These are phyloP conservation scores for Penicillium coprophilum DNA, from an alignment of 495 filamentous ascomycete species.

Conservation along the genomic window DNA sequence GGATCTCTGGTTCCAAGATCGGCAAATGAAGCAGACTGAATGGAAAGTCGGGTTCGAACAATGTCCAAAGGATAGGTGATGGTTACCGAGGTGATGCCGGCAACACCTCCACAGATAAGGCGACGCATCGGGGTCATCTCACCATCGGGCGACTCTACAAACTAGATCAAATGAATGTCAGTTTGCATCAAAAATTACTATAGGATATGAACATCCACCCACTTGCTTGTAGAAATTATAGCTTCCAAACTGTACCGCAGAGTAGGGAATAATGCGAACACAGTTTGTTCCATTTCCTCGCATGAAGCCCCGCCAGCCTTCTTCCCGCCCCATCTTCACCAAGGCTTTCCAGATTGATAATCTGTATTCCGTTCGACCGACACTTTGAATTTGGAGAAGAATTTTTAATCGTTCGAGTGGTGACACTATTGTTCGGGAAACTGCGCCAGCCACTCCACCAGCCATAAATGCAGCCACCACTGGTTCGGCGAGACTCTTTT, in stretches of 20 bases:
- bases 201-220: slow-evolving; percentile 27
- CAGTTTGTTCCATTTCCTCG: slow-evolving; percentile 97
- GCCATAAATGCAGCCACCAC: slow-evolving; percentile 90
- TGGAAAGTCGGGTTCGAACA: slow-evolving; percentile 90
- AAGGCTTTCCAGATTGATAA: slow-evolving; percentile 85
- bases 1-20: slow-evolving; percentile 54
- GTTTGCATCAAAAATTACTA: background rate
- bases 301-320: slow-evolving; percentile 96
- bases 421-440: slow-evolving; percentile 93
- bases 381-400: slow-evolving; percentile 92
- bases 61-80: slow-evolving; percentile 87
- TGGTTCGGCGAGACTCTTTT: slow-evolving; percentile 55
- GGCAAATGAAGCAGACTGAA: slow-evolving; percentile 92
- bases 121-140: slow-evolving; percentile 67
- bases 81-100: slow-evolving; percentile 90
- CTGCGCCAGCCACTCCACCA: slow-evolving; percentile 95
- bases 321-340: slow-evolving; percentile 91
- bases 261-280: slow-evolving; percentile 96
- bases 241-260: slow-evolving; percentile 94
- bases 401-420: slow-evolving; percentile 96
- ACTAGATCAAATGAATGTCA: slow-evolving; percentile 39
- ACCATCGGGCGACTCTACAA: slow-evolving; percentile 72
- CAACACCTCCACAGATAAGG: slow-evolving; percentile 80
- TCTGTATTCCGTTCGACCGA: slow-evolving; percentile 87
- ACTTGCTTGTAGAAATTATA: slow-evolving; percentile 98